Evolutionary conservation across 495 filamentous ascomycete genomes (phyloP).

Genomic region (Poronia punctata): DNA sequence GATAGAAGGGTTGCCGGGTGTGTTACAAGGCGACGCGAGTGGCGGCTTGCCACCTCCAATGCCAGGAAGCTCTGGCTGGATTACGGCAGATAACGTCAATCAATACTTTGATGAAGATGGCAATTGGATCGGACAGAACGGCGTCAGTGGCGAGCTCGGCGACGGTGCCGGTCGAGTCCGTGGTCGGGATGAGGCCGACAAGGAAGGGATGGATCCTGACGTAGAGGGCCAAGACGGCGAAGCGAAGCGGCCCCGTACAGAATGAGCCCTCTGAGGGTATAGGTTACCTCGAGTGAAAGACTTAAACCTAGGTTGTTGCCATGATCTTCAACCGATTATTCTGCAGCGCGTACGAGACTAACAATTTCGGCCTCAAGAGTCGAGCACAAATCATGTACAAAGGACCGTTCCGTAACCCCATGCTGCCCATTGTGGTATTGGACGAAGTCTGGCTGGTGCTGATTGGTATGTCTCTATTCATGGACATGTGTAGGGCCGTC

Average conservation of each 20-base stretch:
- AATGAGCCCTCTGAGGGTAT: constrained; percentile 20
- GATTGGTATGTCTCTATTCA: constrained; percentile 4
- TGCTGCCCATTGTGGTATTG: too few species aligned
- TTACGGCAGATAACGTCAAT: constrained; percentile 89
- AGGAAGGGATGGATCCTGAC: constrained; percentile 22
- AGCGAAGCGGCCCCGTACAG: constrained; percentile 33
- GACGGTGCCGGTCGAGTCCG: constrained; percentile 38
- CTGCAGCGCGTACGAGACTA: too few species aligned
- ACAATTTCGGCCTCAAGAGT: too few species aligned
- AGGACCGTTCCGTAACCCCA: too few species aligned
- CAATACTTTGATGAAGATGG: constrained; percentile 58
- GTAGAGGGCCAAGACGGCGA: constrained; percentile 27
- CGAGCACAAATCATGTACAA: too few species aligned
- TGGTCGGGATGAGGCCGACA: constrained; percentile 31
- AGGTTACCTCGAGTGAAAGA: background rate
- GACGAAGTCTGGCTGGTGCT: too few species aligned
- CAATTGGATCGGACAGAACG: constrained; percentile 45
- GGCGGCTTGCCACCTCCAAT: constrained; percentile 66
- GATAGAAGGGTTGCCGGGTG: constrained; percentile 41
- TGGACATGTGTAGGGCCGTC: too few species aligned
- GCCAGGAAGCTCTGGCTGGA: constrained; percentile 87
- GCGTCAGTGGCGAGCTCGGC: constrained; percentile 35
- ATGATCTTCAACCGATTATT: background rate
- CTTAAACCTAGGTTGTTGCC: background rate
- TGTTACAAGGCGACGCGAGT: constrained; percentile 32